Percentiles rank a stretch among this genome's conserved stretches.
Evolutionary conservation across 352 stramenopile genomes (phyloP).

Genomic region (Phytophthora hybrid): DNA sequence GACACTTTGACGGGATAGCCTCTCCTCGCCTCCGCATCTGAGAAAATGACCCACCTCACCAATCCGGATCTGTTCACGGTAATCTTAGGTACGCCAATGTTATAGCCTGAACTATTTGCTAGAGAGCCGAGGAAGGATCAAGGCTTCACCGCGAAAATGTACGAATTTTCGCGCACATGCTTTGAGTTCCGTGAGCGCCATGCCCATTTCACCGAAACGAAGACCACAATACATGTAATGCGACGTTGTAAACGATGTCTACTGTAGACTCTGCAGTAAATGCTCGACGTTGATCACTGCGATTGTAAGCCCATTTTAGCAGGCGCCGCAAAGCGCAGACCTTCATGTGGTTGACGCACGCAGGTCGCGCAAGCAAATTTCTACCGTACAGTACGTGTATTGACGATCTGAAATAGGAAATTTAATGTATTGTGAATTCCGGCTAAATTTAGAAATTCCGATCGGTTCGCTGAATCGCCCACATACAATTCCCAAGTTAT

Average conservation of each 20-base stretch:
- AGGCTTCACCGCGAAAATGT: not conserved
- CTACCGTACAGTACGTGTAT: too few relatives aligned
- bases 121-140: not conserved
- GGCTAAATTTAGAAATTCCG: too few relatives aligned
- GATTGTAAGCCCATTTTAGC: not conserved
- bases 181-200: not conserved
- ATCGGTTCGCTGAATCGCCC: too few relatives aligned
- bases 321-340: not conserved
- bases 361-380: too few relatives aligned
- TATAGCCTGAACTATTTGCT: not conserved
- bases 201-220: not conserved
- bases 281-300: not conserved
- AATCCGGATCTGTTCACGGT: conserved; percentile 3
- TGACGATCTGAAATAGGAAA: too few relatives aligned
- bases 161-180: not conserved
- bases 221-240: not conserved
- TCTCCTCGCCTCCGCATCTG: not conserved
- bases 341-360: not conserved
- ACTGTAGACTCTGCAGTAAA: not conserved
- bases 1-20: conserved; percentile 7
- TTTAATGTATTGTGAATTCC: too few relatives aligned
- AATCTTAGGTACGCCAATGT: conserved; percentile 1
- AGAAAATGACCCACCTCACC: conserved; percentile 3
- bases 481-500: too few relatives aligned
- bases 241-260: not conserved